Percentiles rank a stretch among this genome's conserved stretches.
Conservation (phyloP, 2,329 filamentous ascomycete genomes). For the Domatiomyces globalis region DNA sequence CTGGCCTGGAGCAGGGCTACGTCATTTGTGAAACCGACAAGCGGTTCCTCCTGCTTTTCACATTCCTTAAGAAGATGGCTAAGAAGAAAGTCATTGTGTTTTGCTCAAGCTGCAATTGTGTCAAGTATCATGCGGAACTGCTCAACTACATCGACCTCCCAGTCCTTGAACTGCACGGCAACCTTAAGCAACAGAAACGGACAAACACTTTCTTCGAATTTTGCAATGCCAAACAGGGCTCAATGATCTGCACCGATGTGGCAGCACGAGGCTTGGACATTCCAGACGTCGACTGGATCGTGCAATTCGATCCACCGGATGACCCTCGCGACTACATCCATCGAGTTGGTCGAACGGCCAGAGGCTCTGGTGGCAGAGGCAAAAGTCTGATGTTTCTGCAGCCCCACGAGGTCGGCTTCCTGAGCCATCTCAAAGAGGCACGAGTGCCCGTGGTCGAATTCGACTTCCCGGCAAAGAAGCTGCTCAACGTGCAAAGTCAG, state of each 20-base stretch:
- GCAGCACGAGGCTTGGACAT: constrained; percentile 92
- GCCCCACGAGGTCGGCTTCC: constrained; percentile 81
- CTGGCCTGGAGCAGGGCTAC: constrained; percentile 89
- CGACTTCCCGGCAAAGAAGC: constrained; percentile 83
- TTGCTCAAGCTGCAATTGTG: constrained; percentile 80
- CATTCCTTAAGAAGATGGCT: constrained; percentile 78
- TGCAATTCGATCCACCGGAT: constrained; percentile 90
- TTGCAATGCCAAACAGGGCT: constrained; percentile 68
- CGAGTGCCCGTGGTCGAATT: constrained; percentile 91
- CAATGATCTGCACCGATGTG: constrained; percentile 90
- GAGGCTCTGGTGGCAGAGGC: constrained; percentile 70
- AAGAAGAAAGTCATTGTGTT: constrained; percentile 99
- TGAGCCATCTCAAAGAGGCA: constrained; percentile 79
- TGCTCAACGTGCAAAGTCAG: constrained; percentile 78
- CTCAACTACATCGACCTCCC: constrained; percentile 96
- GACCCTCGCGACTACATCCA: constrained; percentile 87
- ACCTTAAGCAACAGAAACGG: constrained; percentile 98
- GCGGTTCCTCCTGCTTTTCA: constrained; percentile 85
- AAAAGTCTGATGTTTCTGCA: constrained; percentile 86
- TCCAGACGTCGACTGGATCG: constrained; percentile 87
- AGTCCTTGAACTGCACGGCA: constrained; percentile 74
- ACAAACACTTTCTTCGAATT: constrained; percentile 99
- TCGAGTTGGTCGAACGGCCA: constrained; percentile 84
- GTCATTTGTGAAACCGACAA: constrained; percentile 87
- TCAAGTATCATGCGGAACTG: constrained; percentile 90